Evolutionary conservation across 345 rosid genomes (phyloP).

Genomic region (Euphorbia tirucalli): DNA sequence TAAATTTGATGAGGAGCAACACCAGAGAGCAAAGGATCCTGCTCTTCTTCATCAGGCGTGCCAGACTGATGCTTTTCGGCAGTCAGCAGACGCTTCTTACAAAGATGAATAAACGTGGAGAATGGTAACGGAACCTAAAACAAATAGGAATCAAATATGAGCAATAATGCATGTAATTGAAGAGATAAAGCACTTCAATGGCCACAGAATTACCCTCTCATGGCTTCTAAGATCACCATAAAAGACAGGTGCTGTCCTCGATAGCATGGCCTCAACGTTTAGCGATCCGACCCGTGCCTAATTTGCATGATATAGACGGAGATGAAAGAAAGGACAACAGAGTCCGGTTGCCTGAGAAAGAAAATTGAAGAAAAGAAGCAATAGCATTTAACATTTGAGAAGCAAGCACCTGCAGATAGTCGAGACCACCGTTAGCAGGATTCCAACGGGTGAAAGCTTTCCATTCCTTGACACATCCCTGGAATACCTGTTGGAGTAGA

Average conservation of each 20-base stretch:
- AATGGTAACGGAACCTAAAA: conserved; percentile 74
- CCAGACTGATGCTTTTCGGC: conserved; percentile 18
- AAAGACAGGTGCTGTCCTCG: conserved; percentile 65
- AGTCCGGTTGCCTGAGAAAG: neutral
- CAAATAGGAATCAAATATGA: neutral
- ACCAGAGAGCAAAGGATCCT: conserved; percentile 25
- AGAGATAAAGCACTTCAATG: conserved; percentile 10
- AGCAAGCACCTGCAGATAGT: conserved; percentile 57
- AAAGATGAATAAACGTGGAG: conserved; percentile 56
- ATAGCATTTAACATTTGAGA: neutral
- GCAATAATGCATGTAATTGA: neutral
- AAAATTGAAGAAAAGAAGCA: neutral
- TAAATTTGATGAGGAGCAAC: conserved; percentile 55
- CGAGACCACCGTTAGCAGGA: conserved; percentile 66
- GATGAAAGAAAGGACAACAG: neutral
- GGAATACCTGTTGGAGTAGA: conserved; percentile 44
- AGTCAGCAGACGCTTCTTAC: conserved; percentile 53
- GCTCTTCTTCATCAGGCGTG: conserved; percentile 31
- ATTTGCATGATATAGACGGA: conserved; percentile 8
- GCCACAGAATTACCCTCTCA: conserved; percentile 55
- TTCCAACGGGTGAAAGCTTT: conserved; percentile 64
- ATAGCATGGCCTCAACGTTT: conserved; percentile 73
- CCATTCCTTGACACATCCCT: conserved; percentile 60
- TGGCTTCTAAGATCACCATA: conserved; percentile 88
- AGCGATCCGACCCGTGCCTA: conserved; percentile 67